Percentiles rank a stretch among this genome's conserved stretches.
Evolutionary conservation across 345 rosid genomes (phyloP).

Genomic region (Murraya paniculata): DNA sequence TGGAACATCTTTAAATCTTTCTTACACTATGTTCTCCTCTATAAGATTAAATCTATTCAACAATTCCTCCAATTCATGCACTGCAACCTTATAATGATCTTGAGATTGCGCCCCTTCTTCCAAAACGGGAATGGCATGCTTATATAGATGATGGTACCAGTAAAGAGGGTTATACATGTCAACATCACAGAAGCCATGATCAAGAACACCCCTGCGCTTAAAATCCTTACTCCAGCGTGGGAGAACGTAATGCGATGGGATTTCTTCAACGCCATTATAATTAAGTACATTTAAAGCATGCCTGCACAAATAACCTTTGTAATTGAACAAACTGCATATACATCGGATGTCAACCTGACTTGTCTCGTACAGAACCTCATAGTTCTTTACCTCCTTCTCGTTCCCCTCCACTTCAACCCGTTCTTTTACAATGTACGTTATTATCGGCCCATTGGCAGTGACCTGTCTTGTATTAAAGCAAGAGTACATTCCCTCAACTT

Average conservation of each 20-base stretch:
- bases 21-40: slow-evolving; percentile 27
- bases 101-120: slow-evolving; percentile 38
- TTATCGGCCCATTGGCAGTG: slow-evolving; percentile 34
- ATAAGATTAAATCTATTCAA: slow-evolving; percentile 33
- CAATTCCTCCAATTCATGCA: slow-evolving; percentile 42
- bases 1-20: not conserved
- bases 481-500: slow-evolving; percentile 53
- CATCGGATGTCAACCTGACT: slow-evolving; percentile 47
- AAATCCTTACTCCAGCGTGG: slow-evolving; percentile 42
- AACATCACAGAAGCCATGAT: slow-evolving; percentile 18
- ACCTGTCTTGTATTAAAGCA: slow-evolving; percentile 55
- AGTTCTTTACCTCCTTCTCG: slow-evolving; percentile 41
- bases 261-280: slow-evolving; percentile 44
- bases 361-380: slow-evolving; percentile 46
- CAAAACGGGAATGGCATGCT: slow-evolving; percentile 29
- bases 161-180: slow-evolving; percentile 32
- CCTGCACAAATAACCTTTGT: slow-evolving; percentile 54
- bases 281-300: slow-evolving; percentile 58
- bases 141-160: slow-evolving; percentile 33
- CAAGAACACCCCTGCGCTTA: slow-evolving; percentile 24
- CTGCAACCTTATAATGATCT: slow-evolving; percentile 36
- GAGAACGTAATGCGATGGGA: slow-evolving; percentile 43
- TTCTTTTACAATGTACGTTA: slow-evolving; percentile 50
- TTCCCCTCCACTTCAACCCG: slow-evolving; percentile 37
- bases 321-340: slow-evolving; percentile 59